Evolutionary conservation across 108 stramenopile species (phyloP).

Genomic region (Pelagomonas calceolata): DNA sequence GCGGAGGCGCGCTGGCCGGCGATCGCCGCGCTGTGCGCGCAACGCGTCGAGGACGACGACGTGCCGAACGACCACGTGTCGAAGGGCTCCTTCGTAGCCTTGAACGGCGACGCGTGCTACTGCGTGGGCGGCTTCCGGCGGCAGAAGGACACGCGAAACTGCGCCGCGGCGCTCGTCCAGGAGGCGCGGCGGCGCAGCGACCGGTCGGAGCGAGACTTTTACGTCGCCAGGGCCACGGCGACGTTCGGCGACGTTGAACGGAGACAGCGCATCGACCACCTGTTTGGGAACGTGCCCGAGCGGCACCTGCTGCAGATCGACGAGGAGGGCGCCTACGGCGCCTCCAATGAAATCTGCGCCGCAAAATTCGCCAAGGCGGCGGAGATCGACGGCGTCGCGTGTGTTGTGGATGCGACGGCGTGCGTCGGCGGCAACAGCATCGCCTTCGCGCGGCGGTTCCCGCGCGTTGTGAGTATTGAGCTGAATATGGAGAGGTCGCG

Average conservation of each 20-base stretch:
- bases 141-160: neutral
- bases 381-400: neutral
- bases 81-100: neutral
- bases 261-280: neutral
- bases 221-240: neutral
- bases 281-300: neutral
- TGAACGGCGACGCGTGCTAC: neutral
- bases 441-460: slow-evolving; percentile 20
- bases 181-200: neutral
- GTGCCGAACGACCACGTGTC: neutral
- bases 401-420: slow-evolving; percentile 20
- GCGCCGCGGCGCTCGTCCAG: neutral
- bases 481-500: slow-evolving; percentile 8
- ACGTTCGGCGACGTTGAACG: neutral
- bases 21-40: neutral
- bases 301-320: neutral
- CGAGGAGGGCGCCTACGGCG: neutral
- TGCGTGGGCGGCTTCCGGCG: neutral
- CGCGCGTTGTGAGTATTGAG: slow-evolving; percentile 16
- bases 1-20: neutral
- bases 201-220: neutral
- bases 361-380: neutral
- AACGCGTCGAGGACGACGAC: neutral
- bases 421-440: slow-evolving; percentile 38
- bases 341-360: neutral